Evolutionary conservation across 1,284 basidiomycete species (phyloP).

Genomic region (Trichosporon coremiiforme): DNA sequence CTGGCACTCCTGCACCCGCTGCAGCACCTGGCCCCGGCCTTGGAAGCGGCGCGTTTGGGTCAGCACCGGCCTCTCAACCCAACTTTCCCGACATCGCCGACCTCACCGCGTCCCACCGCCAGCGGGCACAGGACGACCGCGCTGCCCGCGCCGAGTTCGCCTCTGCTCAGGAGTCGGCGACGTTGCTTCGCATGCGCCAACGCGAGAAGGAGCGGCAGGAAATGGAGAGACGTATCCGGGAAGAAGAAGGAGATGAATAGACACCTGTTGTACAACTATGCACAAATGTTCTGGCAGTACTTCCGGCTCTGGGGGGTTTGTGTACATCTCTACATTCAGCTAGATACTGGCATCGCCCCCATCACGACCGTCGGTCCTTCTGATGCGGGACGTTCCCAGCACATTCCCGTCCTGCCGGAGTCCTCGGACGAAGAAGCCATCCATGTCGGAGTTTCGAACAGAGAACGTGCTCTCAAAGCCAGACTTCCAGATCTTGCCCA

Average conservation of each 20-base stretch:
- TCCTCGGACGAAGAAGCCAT: neutral
- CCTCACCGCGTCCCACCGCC: conserved; percentile 22
- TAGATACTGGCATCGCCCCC: neutral
- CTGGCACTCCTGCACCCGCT: conserved; percentile 25
- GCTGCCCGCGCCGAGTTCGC: conserved; percentile 55
- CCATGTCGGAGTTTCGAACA: neutral
- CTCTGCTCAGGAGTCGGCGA: conserved; percentile 73
- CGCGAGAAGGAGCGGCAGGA: conserved; percentile 64
- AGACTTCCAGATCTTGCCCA: conserved; percentile 21
- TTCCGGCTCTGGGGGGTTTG: too few species aligned
- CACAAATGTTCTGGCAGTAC: too few species aligned
- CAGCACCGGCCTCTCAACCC: conserved; percentile 2
- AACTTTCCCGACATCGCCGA: conserved; percentile 32
- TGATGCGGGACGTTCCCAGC: neutral
- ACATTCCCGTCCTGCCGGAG: neutral
- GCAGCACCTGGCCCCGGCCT: conserved; percentile 29
- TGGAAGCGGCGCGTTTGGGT: conserved; percentile 23
- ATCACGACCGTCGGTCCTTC: neutral
- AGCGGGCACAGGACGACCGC: conserved; percentile 31
- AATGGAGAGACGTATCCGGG: conserved; percentile 63
- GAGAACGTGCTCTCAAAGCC: conserved; percentile 38
- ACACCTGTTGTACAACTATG: conserved; percentile 3
- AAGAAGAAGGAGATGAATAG: conserved; percentile 41
- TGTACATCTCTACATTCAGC: too few species aligned
- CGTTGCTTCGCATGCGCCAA: conserved; percentile 76